These are phyloP conservation scores for Bryum argenteum DNA, from an alignment of 225 moss, liverwort and hornwort genomes.

Conservation along the genomic window DNA sequence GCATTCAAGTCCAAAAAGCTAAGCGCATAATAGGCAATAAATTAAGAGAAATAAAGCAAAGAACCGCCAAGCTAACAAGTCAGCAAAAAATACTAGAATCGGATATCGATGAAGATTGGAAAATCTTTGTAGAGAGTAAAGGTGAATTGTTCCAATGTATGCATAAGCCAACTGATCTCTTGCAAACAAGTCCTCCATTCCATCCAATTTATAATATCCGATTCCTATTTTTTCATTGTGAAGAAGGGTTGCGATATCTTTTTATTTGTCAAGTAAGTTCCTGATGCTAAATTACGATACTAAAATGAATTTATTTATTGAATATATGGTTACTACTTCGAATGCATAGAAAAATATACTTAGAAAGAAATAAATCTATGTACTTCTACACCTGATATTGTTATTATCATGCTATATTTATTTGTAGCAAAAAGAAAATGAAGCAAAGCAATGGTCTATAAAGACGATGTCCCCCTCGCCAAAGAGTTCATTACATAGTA, in stretches of 20 bases:
- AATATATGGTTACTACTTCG: no score
- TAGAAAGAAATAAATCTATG: no score
- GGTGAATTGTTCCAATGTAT: slow-evolving; percentile 49
- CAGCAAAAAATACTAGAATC: slow-evolving; percentile 37
- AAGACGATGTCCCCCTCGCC: slow-evolving; percentile 56
- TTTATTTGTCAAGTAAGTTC: slow-evolving; percentile 52
- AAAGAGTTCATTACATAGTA: slow-evolving; percentile 40
- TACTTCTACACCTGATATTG: no score
- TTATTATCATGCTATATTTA: not conserved
- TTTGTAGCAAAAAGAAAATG: slow-evolving; percentile 45
- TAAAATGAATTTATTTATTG: no score
- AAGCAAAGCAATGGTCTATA: slow-evolving; percentile 60
- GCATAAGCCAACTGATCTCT: slow-evolving; percentile 52
- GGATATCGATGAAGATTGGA: slow-evolving; percentile 57
- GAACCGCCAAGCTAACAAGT: slow-evolving; percentile 9
- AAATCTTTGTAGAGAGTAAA: slow-evolving; percentile 53
- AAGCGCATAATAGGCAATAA: slow-evolving; percentile 34
- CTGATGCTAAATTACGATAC: accelerated
- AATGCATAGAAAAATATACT: no score
- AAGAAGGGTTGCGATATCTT: slow-evolving; percentile 74
- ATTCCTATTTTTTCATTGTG: slow-evolving; percentile 63
- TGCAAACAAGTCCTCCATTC: slow-evolving; percentile 60
- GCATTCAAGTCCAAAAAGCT: slow-evolving; percentile 52
- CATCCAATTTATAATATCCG: slow-evolving; percentile 31
- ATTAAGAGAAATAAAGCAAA: slow-evolving; percentile 3